Base-by-base conservation (phyloP, 2,329 filamentous ascomycete species). In the Pyrenophora teres region DNA sequence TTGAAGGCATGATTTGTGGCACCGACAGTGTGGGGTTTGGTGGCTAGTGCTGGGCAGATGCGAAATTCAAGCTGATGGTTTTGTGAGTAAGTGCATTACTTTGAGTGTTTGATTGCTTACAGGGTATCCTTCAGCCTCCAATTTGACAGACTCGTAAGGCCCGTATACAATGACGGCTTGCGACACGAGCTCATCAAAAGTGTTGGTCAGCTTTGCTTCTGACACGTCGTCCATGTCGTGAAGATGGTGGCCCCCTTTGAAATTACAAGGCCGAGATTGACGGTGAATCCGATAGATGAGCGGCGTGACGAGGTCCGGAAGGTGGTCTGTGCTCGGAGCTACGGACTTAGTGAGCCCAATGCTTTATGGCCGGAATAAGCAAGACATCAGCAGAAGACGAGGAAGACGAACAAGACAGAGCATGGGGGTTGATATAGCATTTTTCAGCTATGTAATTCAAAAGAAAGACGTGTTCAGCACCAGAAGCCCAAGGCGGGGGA, bases 61-160 rank as follows among this genome's bases (percentile, higher is more conserved):
- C 64, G 67, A 49, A 72, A 73, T 46, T 72, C 64, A 12, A 73
- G 46, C 70, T 71, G 31, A 3, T 30, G 5, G 30, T n/a, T 42
- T 7, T 33, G 48, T 30, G 27, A 30, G 42, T 56, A 39, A 46
- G 21, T 42, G 27, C 27, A 12, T 30, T 30, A 4, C 27, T 30
- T 30, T 10, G 10, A 12, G 8, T 30, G 27, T 30, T 30, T 30
- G 27, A 30, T 18, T 32, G 39, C 59, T 56, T 54, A 71, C 68
- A 8, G 65, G 66, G 33, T 65, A 71, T n/a, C 62, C 63, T 37
- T 59, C 54, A n/a, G 49, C 57, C 12, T 64, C 57, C 6, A 59
- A 43, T 19, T 53, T 45, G 23, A 69, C 50, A 7, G 52, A 55
- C 38, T 64, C 46, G 35, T 68, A 46, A 0, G 67, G 60, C 0